Conservation (phyloP, 2,329 filamentous ascomycete genomes). For the Chrysoporthe puriensis region DNA sequence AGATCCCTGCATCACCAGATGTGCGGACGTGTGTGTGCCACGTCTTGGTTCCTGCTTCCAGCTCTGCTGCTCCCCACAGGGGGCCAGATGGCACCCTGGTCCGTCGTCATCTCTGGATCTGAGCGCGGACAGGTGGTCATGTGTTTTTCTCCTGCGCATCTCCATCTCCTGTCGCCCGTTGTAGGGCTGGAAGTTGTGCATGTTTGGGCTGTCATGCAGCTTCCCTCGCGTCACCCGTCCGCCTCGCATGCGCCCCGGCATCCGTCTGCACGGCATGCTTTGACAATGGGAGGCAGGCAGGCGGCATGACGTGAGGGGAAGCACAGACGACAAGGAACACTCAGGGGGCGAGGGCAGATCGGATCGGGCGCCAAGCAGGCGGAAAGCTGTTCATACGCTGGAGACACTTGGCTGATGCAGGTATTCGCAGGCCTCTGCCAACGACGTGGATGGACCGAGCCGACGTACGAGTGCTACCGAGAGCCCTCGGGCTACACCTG, state of each 20-base stretch:
- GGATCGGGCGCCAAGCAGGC: constrained; percentile 22
- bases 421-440: constrained; percentile 80
- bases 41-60: constrained; percentile 20
- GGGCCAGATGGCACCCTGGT: constrained; percentile 15
- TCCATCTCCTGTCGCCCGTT: constrained; percentile 14
- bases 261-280: constrained; percentile 18
- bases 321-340: constrained; percentile 8
- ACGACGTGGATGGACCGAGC: constrained; percentile 91
- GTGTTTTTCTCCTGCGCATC: constrained; percentile 13
- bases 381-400: constrained; percentile 24
- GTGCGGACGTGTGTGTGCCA: constrained; percentile 14
- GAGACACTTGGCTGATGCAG: constrained; percentile 23
- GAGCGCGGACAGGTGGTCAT: constrained; percentile 4
- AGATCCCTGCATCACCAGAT: constrained; percentile 22
- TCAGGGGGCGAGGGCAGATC: background rate
- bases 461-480: constrained; percentile 81
- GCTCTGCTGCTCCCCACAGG: constrained; percentile 13
- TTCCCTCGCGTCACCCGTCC: constrained; percentile 33
- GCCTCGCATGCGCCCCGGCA: constrained; percentile 24
- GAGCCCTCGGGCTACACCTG: constrained; percentile 80
- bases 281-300: constrained; percentile 14
- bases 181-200: constrained; percentile 38
- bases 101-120: constrained; percentile 14
- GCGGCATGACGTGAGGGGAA: constrained; percentile 18
- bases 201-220: constrained; percentile 43